phyloP scores from a whole-genome alignment of 768 basidiomycete genomes.

The Arthromyces matolae region DNA sequence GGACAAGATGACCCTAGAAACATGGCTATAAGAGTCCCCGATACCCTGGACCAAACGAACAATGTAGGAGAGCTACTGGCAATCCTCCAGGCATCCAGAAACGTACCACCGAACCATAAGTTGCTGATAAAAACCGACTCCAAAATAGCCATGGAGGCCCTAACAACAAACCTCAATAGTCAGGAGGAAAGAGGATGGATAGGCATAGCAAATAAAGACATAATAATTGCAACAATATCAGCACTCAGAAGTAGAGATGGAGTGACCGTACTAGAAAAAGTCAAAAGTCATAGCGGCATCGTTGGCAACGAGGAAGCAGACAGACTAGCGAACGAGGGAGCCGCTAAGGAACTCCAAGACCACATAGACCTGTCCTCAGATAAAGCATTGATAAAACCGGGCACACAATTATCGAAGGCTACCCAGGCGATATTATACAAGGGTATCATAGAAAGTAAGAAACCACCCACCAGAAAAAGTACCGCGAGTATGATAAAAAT shows the following conservation, averaged over 20 bases:
- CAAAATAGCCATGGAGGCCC: conserved; percentile 14
- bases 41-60: conserved; percentile 15
- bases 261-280: conserved; percentile 17
- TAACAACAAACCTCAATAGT: conserved; percentile 13
- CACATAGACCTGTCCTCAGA: not conserved
- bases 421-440: not conserved
- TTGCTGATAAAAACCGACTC: conserved; percentile 23
- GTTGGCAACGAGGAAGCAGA: conserved; percentile 21
- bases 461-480: not conserved
- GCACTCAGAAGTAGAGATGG: conserved; percentile 12
- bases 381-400: not conserved
- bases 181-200: conserved; percentile 29
- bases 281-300: conserved; percentile 21
- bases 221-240: conserved; percentile 7
- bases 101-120: not conserved
- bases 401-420: not conserved
- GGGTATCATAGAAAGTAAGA: not conserved
- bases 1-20: conserved; percentile 15
- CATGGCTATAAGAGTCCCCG: conserved; percentile 4
- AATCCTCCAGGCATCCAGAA: conserved; percentile 7
- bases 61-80: conserved; percentile 20
- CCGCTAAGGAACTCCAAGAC: not conserved
- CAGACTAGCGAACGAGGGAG: conserved; percentile 14
- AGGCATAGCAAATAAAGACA: conserved; percentile 2
- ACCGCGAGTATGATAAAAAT: not conserved